These are phyloP conservation scores for Colletotrichum kahawae DNA, from an alignment of 2,329 filamentous ascomycete species.

Conservation along the genomic window DNA sequence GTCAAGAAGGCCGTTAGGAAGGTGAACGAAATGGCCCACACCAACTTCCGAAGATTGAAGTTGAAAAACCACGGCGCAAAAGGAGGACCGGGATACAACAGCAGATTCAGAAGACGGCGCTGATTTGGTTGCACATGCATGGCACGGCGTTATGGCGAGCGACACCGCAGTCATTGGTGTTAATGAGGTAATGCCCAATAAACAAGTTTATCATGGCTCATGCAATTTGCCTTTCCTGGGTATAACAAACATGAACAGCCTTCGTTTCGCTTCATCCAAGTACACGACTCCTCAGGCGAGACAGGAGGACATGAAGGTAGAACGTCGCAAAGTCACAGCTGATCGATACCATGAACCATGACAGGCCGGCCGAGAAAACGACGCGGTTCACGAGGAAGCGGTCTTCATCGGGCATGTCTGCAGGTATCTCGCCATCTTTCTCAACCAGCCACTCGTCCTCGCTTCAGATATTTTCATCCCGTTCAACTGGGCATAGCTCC, in stretches of 20 bases:
- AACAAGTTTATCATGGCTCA: neutral
- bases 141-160: neutral
- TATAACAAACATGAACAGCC: neutral
- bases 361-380: slow-evolving; percentile 8
- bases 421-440: slow-evolving; percentile 9
- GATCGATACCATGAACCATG: slow-evolving; percentile 19
- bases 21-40: slow-evolving; percentile 67
- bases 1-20: slow-evolving; percentile 62
- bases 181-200: slow-evolving; percentile 13
- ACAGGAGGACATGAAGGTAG: neutral
- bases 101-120: slow-evolving; percentile 60
- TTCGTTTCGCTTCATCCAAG: neutral
- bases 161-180: neutral
- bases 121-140: slow-evolving; percentile 24
- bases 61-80: slow-evolving; percentile 67
- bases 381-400: slow-evolving; percentile 2
- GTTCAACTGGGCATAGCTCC: neutral
- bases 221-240: neutral
- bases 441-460: slow-evolving; percentile 12
- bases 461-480: neutral
- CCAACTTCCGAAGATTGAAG: slow-evolving; percentile 72
- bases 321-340: slow-evolving; percentile 21
- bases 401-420: neutral
- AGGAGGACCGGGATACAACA: slow-evolving; percentile 62
- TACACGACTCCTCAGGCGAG: neutral